Conservation (phyloP, 805 yeast species). For the Suhomyces kilbournensis region DNA sequence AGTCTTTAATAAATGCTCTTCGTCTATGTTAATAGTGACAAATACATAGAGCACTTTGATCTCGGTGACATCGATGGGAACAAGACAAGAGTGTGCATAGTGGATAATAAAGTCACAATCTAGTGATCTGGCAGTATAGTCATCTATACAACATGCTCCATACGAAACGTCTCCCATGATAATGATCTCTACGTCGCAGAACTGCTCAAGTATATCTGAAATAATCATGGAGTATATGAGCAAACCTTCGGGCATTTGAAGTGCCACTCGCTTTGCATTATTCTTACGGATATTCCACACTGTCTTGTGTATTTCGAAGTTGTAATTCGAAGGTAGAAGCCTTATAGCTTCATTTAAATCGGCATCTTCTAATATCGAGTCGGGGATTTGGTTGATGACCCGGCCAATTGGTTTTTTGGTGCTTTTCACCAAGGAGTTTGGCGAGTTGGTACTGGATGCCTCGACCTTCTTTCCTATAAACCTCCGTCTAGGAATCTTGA, state of each 20-base stretch:
- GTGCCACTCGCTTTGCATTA: constrained; percentile 77
- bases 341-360: constrained; percentile 83
- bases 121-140: constrained; percentile 85
- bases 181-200: constrained; percentile 79
- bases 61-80: constrained; percentile 87
- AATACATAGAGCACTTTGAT: constrained; percentile 93
- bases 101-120: constrained; percentile 95
- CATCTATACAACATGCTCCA: constrained; percentile 98
- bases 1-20: constrained; percentile 75
- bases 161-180: constrained; percentile 99
- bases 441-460: neutral
- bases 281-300: constrained; percentile 85
- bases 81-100: constrained; percentile 95
- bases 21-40: constrained; percentile 90
- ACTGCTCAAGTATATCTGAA: constrained; percentile 90
- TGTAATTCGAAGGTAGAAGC: constrained; percentile 84
- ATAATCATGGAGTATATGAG: constrained; percentile 83
- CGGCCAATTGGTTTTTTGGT: constrained; percentile 45
- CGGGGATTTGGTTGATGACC: constrained; percentile 83
- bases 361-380: constrained; percentile 72
- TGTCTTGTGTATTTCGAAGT: constrained; percentile 93
- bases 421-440: constrained; percentile 11
- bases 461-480: constrained; percentile 54
- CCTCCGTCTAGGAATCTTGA: constrained; percentile 41
- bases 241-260: constrained; percentile 97